These are phyloP conservation scores for Chrysanthemum lavandulifolium DNA, from an alignment of 129 eudicot genomes.

Conservation along the genomic window DNA sequence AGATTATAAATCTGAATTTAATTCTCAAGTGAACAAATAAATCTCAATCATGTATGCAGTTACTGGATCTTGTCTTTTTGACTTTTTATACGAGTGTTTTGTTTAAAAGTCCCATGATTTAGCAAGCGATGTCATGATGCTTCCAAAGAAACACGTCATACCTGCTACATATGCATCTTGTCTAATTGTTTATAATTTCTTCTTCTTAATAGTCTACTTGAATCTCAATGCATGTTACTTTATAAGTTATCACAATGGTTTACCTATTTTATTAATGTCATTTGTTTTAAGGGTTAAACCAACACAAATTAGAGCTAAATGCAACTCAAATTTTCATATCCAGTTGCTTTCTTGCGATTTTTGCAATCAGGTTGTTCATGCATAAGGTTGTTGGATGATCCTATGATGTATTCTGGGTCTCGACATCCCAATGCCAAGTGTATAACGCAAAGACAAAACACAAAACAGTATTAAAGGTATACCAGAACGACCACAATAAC, in stretches of 20 bases:
- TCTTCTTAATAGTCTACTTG: neutral
- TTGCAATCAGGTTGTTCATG: neutral
- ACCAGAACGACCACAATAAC: neutral
- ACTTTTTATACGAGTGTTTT: neutral
- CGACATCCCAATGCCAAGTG: neutral
- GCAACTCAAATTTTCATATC: neutral
- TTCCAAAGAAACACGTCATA: too few relatives aligned
- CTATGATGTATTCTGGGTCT: neutral
- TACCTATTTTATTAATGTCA: neutral
- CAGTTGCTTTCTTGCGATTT: slow-evolving; percentile 12
- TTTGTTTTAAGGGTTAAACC: neutral
- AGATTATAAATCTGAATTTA: slow-evolving; percentile 1
- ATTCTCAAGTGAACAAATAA: neutral
- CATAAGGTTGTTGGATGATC: neutral
- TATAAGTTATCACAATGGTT: neutral
- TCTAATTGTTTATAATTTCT: neutral
- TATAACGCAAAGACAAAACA: slow-evolving; percentile 2
- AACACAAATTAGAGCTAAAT: neutral
- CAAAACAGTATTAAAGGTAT: neutral
- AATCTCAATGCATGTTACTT: slow-evolving; percentile 2
- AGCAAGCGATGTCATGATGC: too few relatives aligned
- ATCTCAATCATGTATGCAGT: neutral
- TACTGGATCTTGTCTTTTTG: neutral
- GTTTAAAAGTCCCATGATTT: too few relatives aligned
- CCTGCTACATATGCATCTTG: neutral